A percentile compares a stretch with the other conserved stretches of the same genome.
phyloP scores from a whole-genome alignment of 768 basidiomycete genomes.

The Russula vinacea region DNA sequence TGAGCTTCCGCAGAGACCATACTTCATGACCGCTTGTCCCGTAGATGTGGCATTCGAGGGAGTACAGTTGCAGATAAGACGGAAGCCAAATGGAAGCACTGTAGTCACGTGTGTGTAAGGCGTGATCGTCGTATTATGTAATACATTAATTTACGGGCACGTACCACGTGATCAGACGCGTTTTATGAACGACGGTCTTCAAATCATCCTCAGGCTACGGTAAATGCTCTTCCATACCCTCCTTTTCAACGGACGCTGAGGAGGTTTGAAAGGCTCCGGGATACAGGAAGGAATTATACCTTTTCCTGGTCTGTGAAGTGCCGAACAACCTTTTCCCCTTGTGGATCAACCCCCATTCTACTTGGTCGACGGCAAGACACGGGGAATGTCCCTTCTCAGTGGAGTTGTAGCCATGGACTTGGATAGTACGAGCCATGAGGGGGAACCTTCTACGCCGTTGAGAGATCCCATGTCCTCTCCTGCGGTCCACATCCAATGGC shows the following conservation, averaged over 20 bases:
- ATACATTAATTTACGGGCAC: not conserved
- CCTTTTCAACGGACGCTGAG: not conserved
- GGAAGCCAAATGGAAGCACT: too few relatives aligned
- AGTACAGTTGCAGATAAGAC: too few relatives aligned
- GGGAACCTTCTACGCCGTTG: conserved; percentile 17
- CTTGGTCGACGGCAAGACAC: not conserved
- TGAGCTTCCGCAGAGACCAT: not conserved
- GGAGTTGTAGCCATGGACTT: conserved; percentile 15
- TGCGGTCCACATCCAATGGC: conserved; percentile 21
- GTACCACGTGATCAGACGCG: conserved; percentile 8
- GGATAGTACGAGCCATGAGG: conserved; percentile 2
- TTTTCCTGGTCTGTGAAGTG: too few relatives aligned
- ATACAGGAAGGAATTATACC: not conserved
- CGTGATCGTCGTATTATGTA: not conserved
- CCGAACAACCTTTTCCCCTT: not conserved
- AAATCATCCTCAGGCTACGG: not conserved
- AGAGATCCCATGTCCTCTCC: conserved; percentile 18
- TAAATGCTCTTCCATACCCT: not conserved
- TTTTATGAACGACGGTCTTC: not conserved
- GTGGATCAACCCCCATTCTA: not conserved
- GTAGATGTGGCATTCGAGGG: too few relatives aligned
- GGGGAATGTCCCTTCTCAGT: conserved; percentile 22
- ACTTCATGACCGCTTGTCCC: too few relatives aligned
- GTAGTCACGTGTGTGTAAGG: too few relatives aligned
- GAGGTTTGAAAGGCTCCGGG: not conserved